Evolutionary conservation across 108 stramenopile species (phyloP).

Genomic region (Cyclostephanos tholiformis): DNA sequence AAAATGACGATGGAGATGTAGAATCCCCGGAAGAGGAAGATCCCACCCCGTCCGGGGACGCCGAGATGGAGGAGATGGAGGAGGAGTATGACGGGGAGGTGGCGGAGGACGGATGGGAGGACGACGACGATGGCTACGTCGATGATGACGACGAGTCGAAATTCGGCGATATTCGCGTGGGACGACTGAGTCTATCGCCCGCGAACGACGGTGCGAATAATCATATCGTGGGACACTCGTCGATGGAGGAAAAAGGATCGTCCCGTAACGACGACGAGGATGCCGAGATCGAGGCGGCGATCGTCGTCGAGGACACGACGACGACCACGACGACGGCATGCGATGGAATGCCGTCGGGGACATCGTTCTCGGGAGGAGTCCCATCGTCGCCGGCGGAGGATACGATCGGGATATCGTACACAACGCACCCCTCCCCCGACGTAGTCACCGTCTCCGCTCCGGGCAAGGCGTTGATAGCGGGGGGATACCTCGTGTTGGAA

Average conservation of each 20-base stretch:
- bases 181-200: neutral
- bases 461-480: conserved; percentile 93
- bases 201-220: neutral
- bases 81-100: neutral
- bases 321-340: too few species aligned
- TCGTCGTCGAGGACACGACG: too few species aligned
- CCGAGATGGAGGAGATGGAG: neutral
- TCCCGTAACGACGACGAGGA: too few species aligned
- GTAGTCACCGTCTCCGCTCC: conserved; percentile 73
- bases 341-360: too few species aligned
- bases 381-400: too few species aligned
- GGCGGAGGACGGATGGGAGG: neutral
- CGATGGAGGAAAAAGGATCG: conserved; percentile 1
- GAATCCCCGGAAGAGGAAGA: conserved; percentile 1
- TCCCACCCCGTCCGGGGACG: neutral
- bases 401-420: too few species aligned
- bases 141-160: neutral
- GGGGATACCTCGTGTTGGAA: conserved; percentile 95
- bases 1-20: conserved; percentile 9
- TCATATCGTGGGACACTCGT: too few species aligned
- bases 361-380: too few species aligned
- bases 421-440: conserved; percentile 2
- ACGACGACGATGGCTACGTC: conserved; percentile 10
- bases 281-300: too few species aligned
- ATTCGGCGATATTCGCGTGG: neutral